These are phyloP conservation scores for Cercospora janseana DNA, from an alignment of 2,329 filamentous ascomycete species.

Conservation along the genomic window DNA sequence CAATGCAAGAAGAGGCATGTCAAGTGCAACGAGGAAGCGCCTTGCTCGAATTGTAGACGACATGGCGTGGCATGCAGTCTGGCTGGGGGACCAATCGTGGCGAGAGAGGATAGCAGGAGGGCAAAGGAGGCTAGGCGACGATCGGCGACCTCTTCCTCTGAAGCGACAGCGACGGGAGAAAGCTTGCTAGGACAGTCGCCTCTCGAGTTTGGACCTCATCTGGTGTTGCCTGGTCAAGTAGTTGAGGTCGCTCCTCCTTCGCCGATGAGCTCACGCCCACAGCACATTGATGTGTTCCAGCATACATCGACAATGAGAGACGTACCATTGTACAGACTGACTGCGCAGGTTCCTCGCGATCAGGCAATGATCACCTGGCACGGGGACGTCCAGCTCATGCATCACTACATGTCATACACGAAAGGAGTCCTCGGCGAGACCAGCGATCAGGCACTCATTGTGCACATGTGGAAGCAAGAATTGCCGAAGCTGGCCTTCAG, in stretches of 20 bases:
- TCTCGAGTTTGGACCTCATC: background rate
- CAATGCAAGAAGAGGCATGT: constrained; percentile 38
- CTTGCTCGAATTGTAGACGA: constrained; percentile 35
- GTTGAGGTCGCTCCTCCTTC: background rate
- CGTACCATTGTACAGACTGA: constrained; percentile 28
- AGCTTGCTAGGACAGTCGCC: background rate
- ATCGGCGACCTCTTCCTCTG: constrained; percentile 2
- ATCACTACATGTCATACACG: constrained; percentile 32
- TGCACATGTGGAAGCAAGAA: constrained; percentile 33
- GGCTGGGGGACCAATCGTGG: constrained; percentile 34
- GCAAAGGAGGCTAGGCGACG: constrained; percentile 14
- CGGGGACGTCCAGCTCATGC: constrained; percentile 35
- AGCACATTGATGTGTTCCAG: background rate
- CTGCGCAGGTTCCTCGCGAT: constrained; percentile 30
- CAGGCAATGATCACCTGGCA: constrained; percentile 26
- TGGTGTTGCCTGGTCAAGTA: background rate
- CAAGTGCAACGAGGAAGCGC: constrained; percentile 36
- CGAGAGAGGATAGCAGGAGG: constrained; percentile 31
- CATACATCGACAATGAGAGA: background rate
- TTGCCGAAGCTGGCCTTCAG: constrained; percentile 31
- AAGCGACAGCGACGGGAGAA: background rate
- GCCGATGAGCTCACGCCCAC: constrained; percentile 3
- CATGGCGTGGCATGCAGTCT: constrained; percentile 35
- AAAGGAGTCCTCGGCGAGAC: constrained; percentile 30
- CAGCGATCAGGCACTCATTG: constrained; percentile 22